These are phyloP conservation scores for Colletotrichum destructivum DNA, from an alignment of 2,329 filamentous ascomycete genomes.

Conservation along the genomic window DNA sequence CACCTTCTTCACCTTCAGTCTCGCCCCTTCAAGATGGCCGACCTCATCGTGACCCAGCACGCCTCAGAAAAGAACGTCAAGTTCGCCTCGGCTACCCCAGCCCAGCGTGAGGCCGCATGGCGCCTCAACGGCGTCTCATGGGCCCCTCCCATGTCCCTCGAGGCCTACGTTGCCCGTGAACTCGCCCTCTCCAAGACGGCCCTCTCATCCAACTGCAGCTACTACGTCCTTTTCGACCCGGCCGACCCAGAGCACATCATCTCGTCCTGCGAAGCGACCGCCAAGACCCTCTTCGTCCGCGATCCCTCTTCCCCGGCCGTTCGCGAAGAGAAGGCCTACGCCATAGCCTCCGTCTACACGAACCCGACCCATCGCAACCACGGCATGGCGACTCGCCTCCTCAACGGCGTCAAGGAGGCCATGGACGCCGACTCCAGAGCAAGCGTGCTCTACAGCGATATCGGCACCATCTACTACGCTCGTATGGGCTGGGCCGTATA, in stretches of 20 bases:
- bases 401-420: constrained; percentile 51
- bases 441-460: constrained; percentile 55
- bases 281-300: constrained; percentile 47
- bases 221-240: constrained; percentile 51
- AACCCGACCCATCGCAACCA: constrained; percentile 50
- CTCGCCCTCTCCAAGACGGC: constrained; percentile 47
- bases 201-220: constrained; percentile 47
- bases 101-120: constrained; percentile 50
- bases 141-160: constrained; percentile 49
- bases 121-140: constrained; percentile 50
- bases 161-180: constrained; percentile 50
- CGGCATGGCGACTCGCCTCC: constrained; percentile 55
- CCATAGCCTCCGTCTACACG: constrained; percentile 55
- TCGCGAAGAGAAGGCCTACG: constrained; percentile 48
- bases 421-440: constrained; percentile 53
- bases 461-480: constrained; percentile 51
- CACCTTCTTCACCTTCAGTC: neutral
- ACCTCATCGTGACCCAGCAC: constrained; percentile 17
- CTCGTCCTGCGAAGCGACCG: constrained; percentile 50
- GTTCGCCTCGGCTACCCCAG: constrained; percentile 49
- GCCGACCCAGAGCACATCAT: constrained; percentile 50
- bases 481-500: constrained; percentile 54
- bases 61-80: constrained; percentile 43
- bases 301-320: constrained; percentile 44
- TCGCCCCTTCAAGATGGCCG: constrained; percentile 26